Percentiles rank a stretch among this genome's conserved stretches.
phyloP scores from a whole-genome alignment of 176 grass and related monocot genomes.

The Aegilops longissima region DNA sequence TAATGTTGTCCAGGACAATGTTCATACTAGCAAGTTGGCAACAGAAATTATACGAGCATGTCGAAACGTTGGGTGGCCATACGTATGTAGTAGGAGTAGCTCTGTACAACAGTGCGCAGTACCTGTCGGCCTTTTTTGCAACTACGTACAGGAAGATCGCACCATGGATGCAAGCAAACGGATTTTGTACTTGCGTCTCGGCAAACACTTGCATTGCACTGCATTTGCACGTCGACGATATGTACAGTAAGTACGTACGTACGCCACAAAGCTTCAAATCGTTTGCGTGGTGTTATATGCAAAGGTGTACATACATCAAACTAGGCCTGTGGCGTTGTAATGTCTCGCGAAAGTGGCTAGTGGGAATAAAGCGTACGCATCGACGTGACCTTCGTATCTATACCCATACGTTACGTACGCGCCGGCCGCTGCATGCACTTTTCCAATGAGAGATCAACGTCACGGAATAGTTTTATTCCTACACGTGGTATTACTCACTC shows the following conservation, averaged over 20 bases:
- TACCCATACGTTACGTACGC: constrained; percentile 5
- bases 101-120: neutral
- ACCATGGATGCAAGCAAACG: neutral
- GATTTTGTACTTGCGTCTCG: neutral
- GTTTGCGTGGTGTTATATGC: constrained; percentile 25
- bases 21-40: too few species aligned
- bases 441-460: constrained; percentile 36
- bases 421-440: neutral
- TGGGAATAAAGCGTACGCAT: neutral
- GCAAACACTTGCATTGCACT: neutral
- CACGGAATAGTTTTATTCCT: constrained; percentile 19
- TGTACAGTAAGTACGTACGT: neutral
- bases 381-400: constrained; percentile 27
- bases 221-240: neutral
- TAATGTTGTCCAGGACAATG: neutral
- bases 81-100: neutral
- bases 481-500: neutral
- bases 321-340: neutral
- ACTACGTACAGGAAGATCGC: neutral
- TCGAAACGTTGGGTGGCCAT: too few species aligned
- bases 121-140: neutral
- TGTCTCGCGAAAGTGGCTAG: neutral
- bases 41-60: neutral
- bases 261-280: neutral
- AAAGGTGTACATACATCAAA: constrained; percentile 1